These are phyloP conservation scores for Aspergillus aculeatus DNA, from an alignment of 2,329 filamentous ascomycete species.

Conservation along the genomic window DNA sequence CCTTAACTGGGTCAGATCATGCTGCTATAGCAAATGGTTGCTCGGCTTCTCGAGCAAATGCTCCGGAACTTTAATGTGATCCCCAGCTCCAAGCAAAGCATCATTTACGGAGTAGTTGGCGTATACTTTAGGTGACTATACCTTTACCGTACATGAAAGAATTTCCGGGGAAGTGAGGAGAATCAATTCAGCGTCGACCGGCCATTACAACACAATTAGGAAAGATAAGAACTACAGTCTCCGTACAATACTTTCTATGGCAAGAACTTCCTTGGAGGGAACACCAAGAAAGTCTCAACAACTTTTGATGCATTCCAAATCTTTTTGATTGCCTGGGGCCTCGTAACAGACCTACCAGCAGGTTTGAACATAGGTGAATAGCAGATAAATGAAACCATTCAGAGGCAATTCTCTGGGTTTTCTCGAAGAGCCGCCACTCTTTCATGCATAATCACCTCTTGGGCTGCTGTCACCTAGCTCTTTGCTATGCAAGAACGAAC, in stretches of 20 bases:
- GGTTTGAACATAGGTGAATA: neutral
- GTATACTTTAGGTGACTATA: neutral
- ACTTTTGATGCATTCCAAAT: too few relatives aligned
- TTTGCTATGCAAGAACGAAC: neutral
- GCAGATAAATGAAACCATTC: neutral
- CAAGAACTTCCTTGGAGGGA: too few relatives aligned
- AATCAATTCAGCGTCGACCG: neutral
- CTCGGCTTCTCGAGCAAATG: constrained; percentile 6
- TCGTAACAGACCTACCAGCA: neutral
- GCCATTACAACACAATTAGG: neutral
- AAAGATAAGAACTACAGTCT: neutral
- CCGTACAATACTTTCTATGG: too few relatives aligned
- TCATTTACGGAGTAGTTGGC: neutral
- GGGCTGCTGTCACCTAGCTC: neutral
- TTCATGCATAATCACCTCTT: neutral
- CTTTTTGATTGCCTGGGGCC: too few relatives aligned
- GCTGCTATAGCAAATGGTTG: neutral
- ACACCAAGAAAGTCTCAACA: too few relatives aligned
- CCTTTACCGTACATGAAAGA: constrained; percentile 11
- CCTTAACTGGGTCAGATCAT: neutral
- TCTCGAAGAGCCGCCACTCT: neutral
- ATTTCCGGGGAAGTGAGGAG: neutral
- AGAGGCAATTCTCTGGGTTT: neutral
- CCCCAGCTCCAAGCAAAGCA: neutral
- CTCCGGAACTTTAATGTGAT: constrained; percentile 5